phyloP scores from a whole-genome alignment of 768 basidiomycete species.

The Rhodotorula paludigena region DNA sequence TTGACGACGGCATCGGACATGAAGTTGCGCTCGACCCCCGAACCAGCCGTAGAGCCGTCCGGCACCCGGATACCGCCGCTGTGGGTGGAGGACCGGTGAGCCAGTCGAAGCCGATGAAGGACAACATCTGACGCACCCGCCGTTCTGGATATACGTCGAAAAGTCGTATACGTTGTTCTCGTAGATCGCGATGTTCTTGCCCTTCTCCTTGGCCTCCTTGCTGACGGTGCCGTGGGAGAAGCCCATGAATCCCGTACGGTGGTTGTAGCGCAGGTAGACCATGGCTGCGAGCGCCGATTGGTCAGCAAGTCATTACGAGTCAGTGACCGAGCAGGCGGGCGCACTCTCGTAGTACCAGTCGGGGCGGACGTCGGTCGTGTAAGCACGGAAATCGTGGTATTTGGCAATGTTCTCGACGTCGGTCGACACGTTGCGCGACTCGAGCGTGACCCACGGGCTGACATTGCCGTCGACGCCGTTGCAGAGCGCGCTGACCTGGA shows the following conservation, averaged over 20 bases:
- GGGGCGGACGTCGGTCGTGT: conserved; percentile 79
- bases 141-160: conserved; percentile 67
- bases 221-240: conserved; percentile 60
- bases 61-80: conserved; percentile 44
- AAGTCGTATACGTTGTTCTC: conserved; percentile 81
- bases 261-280: conserved; percentile 79
- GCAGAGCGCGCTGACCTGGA: conserved; percentile 92
- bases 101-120: neutral
- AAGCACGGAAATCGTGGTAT: conserved; percentile 94
- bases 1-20: conserved; percentile 66
- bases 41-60: conserved; percentile 38
- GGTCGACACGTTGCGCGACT: conserved; percentile 63
- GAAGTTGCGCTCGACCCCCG: conserved; percentile 56
- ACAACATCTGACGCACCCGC: conserved; percentile 42
- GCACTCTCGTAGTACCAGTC: conserved; percentile 89
- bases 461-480: conserved; percentile 75
- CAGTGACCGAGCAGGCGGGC: neutral
- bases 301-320: neutral
- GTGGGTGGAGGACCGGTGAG: neutral
- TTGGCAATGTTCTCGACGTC: conserved; percentile 59
- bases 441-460: conserved; percentile 74
- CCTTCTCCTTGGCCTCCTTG: conserved; percentile 55
- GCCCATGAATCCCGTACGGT: conserved; percentile 82
- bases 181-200: conserved; percentile 71
- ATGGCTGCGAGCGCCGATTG: conserved; percentile 50